Conservation (phyloP, 768 basidiomycete genomes). For the Paxillus rubicundulus region DNA sequence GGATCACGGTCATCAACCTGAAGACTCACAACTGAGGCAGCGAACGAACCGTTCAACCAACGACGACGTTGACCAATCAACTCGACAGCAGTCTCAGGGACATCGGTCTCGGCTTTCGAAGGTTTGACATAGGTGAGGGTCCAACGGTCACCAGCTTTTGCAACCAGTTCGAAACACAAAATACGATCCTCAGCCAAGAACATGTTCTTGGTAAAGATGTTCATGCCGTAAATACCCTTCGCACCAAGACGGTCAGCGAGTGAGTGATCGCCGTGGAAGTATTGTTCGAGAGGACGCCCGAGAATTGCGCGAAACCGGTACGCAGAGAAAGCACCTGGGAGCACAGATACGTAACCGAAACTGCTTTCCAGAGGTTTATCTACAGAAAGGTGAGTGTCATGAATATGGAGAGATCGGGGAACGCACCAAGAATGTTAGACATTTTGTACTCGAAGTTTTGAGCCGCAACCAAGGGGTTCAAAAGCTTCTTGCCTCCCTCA, state of each 20-base stretch:
- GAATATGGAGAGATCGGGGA: neutral
- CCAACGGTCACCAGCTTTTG: conserved; percentile 86
- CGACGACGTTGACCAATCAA: conserved; percentile 93
- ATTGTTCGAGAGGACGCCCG: conserved; percentile 81
- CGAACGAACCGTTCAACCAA: conserved; percentile 96
- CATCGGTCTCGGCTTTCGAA: conserved; percentile 93
- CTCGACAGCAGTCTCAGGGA: conserved; percentile 90
- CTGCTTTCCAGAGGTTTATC: conserved; percentile 94
- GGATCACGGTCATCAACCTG: neutral
- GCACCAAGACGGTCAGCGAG: conserved; percentile 88
- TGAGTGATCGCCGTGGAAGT: conserved; percentile 86
- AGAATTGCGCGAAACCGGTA: conserved; percentile 93
- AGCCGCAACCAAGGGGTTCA: conserved; percentile 91
- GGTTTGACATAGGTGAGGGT: conserved; percentile 91
- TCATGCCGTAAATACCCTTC: conserved; percentile 96
- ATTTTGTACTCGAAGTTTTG: conserved; percentile 99
- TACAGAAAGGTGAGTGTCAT: conserved; percentile 24
- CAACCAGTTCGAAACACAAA: conserved; percentile 94
- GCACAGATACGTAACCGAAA: conserved; percentile 93
- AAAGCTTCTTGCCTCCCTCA: conserved; percentile 83
- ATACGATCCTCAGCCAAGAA: conserved; percentile 94
- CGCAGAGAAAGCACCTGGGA: conserved; percentile 96
- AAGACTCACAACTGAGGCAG: conserved; percentile 76
- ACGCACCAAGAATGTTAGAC: conserved; percentile 87
- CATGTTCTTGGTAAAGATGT: conserved; percentile 95